Conservation (phyloP, 2,329 filamentous ascomycete genomes). For the Talaromyces atroroseus region DNA sequence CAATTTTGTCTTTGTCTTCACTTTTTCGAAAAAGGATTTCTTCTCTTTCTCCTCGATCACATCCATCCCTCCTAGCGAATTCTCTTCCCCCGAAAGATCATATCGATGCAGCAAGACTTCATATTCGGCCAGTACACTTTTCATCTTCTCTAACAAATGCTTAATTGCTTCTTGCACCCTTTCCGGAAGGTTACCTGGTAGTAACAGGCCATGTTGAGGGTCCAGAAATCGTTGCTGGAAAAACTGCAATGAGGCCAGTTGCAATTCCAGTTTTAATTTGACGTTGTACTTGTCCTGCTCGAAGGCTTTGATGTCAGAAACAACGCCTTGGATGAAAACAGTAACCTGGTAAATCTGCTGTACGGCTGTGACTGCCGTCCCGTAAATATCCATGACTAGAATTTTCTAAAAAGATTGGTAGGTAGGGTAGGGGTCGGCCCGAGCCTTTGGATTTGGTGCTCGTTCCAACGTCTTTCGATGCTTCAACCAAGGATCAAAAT, state of each 20-base stretch:
- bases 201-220: constrained; percentile 21
- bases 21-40: constrained; percentile 20
- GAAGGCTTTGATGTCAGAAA: constrained; percentile 24
- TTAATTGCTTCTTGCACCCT: constrained; percentile 18
- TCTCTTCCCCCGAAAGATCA: constrained; percentile 15
- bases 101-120: constrained; percentile 19
- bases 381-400: constrained; percentile 28
- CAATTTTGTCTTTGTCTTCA: constrained; percentile 19
- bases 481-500: too few species aligned
- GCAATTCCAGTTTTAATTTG: constrained; percentile 21
- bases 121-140: constrained; percentile 21
- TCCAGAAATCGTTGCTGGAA: constrained; percentile 22
- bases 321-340: constrained; percentile 27
- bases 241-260: constrained; percentile 21
- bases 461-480: too few species aligned
- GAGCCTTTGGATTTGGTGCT: too few species aligned
- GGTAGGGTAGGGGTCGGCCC: too few species aligned
- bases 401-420: too few species aligned
- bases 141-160: constrained; percentile 21
- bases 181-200: constrained; percentile 19
- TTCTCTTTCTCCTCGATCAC: constrained; percentile 16
- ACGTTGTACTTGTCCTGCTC: constrained; percentile 23
- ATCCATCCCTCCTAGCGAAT: constrained; percentile 6
- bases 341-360: constrained; percentile 24
- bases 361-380: constrained; percentile 23